Base-by-base conservation (phyloP, 2,329 filamentous ascomycete species). In the Stemphylium beticola region DNA sequence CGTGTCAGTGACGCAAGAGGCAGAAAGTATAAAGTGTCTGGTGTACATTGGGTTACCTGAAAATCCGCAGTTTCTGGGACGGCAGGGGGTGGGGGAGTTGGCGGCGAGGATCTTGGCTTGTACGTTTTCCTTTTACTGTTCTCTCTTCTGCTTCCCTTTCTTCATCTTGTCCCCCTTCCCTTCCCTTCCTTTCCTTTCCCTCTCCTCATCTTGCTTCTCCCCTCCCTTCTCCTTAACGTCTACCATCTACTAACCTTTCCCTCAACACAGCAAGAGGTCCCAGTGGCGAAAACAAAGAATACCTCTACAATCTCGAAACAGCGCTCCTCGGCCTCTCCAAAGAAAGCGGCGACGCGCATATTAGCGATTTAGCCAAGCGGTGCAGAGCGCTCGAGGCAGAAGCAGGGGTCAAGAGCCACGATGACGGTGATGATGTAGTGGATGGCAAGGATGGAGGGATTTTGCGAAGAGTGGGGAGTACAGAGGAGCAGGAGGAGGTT, bases 21-120 rank as follows among this genome's bases (percentile, higher is more conserved):
- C 42, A 24, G 42, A 41, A 7, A 43, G 26, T 33, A 45, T 55
- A 17, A 55, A 34, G 3, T 87, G 85, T 55, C 84, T 97, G 59
- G 91, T 96, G 1, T 99, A 99, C 75, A 98, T 99, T 69, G 95
- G 95, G 18, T 90, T 96, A 2, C 95, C 95, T 0, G 86, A 89
- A 40, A 99, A 99, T 70, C 89, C 91, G 50, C 95, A 98, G 75
- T 99, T 99, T 70, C 82, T 93, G 33, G 92, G 91, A 0, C 87
- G 88, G 0, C 92, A 96, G 72, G 88, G 95, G 49, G 89, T 90
- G 0, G 85, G 92, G 68, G 74, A 79, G 37, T 83, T 98, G 45
- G 93, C 93, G 20, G 83, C 86, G 75, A 91, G 93, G 75, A 98
- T 99, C 66, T 83, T 87, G 65, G 79, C 79, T 42, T 92, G 91